A percentile compares a stretch with the other conserved stretches of the same genome.
These are phyloP conservation scores for Aspergillus ruber DNA, from an alignment of 2,329 filamentous ascomycete species.

Conservation along the genomic window DNA sequence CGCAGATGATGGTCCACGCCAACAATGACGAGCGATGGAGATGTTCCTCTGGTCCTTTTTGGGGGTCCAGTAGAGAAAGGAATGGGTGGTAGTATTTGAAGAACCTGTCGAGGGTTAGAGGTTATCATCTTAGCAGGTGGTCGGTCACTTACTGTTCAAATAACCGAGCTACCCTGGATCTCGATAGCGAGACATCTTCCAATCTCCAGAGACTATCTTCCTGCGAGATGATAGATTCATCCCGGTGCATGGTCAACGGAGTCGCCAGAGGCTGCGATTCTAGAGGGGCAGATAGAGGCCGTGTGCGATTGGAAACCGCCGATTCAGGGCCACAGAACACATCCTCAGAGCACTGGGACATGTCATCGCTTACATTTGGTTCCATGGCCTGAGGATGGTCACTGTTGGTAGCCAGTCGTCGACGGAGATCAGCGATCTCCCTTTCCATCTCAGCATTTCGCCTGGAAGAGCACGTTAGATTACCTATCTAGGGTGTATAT, in stretches of 20 bases:
- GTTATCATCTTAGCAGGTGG: conserved; percentile 4
- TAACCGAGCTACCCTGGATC: conserved; percentile 33
- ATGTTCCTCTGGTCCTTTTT: conserved; percentile 50
- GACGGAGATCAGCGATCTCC: conserved; percentile 45
- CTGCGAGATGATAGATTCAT: conserved; percentile 31
- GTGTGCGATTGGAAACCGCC: conserved; percentile 18
- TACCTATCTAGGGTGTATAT: neutral
- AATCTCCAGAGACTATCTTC: conserved; percentile 43
- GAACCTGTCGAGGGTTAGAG: conserved; percentile 38
- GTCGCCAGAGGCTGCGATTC: conserved; percentile 28
- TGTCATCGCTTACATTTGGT: conserved; percentile 21
- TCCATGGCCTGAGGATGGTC: conserved; percentile 21
- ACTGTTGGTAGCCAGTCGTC: conserved; percentile 33
- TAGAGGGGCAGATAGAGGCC: conserved; percentile 28
- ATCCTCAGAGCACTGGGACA: conserved; percentile 30
- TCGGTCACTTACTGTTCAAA: conserved; percentile 34
- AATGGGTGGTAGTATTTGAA: conserved; percentile 59
- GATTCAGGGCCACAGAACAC: conserved; percentile 26
- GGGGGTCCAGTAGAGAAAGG: conserved; percentile 53
- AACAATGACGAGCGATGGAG: conserved; percentile 52
- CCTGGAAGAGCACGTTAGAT: conserved; percentile 29
- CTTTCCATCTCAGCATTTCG: conserved; percentile 59
- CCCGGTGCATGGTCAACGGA: conserved; percentile 26
- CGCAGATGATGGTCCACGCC: conserved; percentile 59
- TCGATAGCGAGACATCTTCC: conserved; percentile 38